Base-by-base conservation (phyloP, 106 monocot genomes). In the Dioscorea alata region DNA sequence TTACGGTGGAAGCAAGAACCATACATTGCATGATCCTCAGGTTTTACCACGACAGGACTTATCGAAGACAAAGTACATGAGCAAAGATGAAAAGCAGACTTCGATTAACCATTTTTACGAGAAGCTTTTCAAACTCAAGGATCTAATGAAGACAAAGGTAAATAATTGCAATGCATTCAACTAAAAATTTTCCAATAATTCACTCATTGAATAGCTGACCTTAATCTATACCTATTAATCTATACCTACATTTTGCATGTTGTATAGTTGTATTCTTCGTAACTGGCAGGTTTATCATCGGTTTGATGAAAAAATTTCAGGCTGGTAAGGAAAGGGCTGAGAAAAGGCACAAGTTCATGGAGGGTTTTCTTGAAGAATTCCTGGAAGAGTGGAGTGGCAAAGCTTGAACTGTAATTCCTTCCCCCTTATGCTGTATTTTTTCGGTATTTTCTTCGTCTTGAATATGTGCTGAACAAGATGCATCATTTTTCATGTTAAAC, bases 101-200 rank as follows among this genome's bases (percentile, higher is more conserved):
- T 63, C 89, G 33, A 81, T 97, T 24, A 92, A 97, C 68, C 97
- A 97, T 79, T 97, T 97, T 63, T 80, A 97, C 72, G 97, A 97
- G 76, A 97, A 97, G 71, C 97, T 97, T 65, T 82, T 97, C 50
- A 97, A 87, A 69, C 68, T 97, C 61, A 97, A 97, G 84, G 81
- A 89, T 73, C 68, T 97, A 71, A 97, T 97, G 97, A 97, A 97
- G 76, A 97, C 97, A 49, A 68, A 97, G 89, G 97, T 92, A 76
- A 15, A 28, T 13, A 23, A 54, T 54, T 42, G 42, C 0, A 6
- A 42, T 0, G 5, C 42, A 42, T 42, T 42, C 42, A 42, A 42
- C 42, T 5, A 3, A 42, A 42, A 42, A 42, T 42, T 10, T 42
- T 6, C 42, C 42, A 42, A 42, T 42, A 42, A 42, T 42, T 10